Percentiles rank a stretch among this genome's conserved stretches.
phyloP scores from a whole-genome alignment of 306 rosid genomes.

The Castanea sativa region DNA sequence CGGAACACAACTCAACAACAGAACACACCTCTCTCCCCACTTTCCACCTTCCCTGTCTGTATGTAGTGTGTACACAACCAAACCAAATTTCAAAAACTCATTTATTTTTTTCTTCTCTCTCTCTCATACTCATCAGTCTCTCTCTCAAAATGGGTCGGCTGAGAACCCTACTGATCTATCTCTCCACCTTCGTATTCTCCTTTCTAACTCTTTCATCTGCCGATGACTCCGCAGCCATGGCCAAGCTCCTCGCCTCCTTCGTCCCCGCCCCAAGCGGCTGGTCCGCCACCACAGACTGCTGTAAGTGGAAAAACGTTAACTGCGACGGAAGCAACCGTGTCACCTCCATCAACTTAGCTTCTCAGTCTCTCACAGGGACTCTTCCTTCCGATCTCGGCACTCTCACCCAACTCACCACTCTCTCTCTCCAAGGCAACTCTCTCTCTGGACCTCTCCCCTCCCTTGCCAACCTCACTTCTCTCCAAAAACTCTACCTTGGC shows the following conservation, averaged over 20 bases:
- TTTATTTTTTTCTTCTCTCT: too few relatives aligned
- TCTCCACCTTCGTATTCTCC: slow-evolving; percentile 6
- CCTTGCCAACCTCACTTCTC: slow-evolving; percentile 51
- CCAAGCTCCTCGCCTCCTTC: slow-evolving; percentile 33
- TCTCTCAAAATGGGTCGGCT: slow-evolving; percentile 43
- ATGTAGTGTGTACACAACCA: too few relatives aligned
- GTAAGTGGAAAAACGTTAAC: slow-evolving; percentile 53
- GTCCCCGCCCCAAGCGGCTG: slow-evolving; percentile 41
- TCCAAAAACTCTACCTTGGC: slow-evolving; percentile 35
- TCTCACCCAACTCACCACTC: slow-evolving; percentile 51
- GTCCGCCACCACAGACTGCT: slow-evolving; percentile 38
- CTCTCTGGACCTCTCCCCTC: slow-evolving; percentile 61
- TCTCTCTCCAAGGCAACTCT: slow-evolving; percentile 52
- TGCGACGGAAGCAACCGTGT: slow-evolving; percentile 61
- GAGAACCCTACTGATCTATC: slow-evolving; percentile 33
- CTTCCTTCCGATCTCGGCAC: slow-evolving; percentile 69
- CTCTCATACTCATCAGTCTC: not conserved
- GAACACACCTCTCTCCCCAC: too few relatives aligned
- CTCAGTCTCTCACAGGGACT: slow-evolving; percentile 47
- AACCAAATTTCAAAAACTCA: too few relatives aligned
- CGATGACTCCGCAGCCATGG: slow-evolving; percentile 38
- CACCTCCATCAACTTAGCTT: slow-evolving; percentile 42
- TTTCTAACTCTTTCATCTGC: slow-evolving; percentile 16
- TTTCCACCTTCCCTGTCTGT: too few relatives aligned
- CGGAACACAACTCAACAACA: not conserved